phyloP scores from a whole-genome alignment of 1,284 basidiomycete species.

The Ustanciosporium gigantosporum region DNA sequence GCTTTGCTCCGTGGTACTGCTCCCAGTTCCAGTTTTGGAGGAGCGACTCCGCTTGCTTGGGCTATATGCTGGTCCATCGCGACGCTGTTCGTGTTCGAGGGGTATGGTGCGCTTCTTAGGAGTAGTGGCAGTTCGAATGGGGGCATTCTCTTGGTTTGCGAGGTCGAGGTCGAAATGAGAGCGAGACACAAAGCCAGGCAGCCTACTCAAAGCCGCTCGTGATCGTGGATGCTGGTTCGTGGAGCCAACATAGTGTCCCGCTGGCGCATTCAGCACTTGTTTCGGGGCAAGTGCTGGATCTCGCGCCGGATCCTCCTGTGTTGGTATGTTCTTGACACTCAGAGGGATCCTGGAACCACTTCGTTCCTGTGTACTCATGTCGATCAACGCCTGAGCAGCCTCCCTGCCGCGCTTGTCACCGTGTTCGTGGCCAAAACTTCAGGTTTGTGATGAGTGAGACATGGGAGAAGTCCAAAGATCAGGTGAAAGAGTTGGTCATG shows the following conservation, averaged over 20 bases:
- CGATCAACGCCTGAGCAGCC: background rate
- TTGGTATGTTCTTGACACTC: conserved; percentile 34
- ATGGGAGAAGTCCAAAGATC: too few relatives aligned
- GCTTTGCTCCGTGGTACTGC: conserved; percentile 35
- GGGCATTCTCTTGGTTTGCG: conserved; percentile 29
- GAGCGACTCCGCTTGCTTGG: conserved; percentile 49
- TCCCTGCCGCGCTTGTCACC: too few relatives aligned
- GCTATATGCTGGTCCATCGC: conserved; percentile 43
- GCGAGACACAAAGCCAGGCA: conserved; percentile 35
- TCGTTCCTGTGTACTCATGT: conserved; percentile 29
- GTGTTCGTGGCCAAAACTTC: too few relatives aligned
- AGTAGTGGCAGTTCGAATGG: conserved; percentile 23
- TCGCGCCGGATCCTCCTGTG: conserved; percentile 9
- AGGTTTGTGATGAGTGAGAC: too few relatives aligned
- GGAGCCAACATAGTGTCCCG: background rate
- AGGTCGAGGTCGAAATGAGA: conserved; percentile 33
- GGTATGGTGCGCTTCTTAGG: conserved; percentile 58
- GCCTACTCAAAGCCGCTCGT: conserved; percentile 11
- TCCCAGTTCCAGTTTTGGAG: conserved; percentile 35
- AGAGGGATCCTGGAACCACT: conserved; percentile 28
- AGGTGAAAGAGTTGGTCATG: too few relatives aligned
- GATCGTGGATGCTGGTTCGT: conserved; percentile 4
- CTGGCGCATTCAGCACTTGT: background rate
- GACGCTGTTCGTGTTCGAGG: conserved; percentile 50
- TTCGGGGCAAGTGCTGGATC: background rate